Evolutionary conservation across 257 asterid genomes (phyloP), one percentile per base, ranked within the genome.

Genomic region (Solanum chaucha): DNA sequence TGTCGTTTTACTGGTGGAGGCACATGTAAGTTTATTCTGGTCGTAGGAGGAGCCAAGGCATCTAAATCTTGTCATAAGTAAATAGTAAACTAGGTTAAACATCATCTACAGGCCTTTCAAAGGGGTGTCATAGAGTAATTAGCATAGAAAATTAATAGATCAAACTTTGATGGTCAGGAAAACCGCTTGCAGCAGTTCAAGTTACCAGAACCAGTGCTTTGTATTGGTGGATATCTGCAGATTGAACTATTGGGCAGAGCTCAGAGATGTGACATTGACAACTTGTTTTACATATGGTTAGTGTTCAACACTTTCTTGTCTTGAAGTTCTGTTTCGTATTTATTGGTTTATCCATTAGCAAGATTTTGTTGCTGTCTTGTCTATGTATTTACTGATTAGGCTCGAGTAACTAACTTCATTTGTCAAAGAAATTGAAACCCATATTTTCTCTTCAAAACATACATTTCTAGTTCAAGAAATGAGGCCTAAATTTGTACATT

Each of bases 191-290:
- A 95, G 95, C 88, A 91, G 51, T 96, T 96, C 92, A 89, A 93
- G 93, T 92, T 96, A 86, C 94, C 95, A n/a, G 93, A 93, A 86
- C 96, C 97, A 1, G 94, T 92, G 78, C 93, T 95, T 82, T 96
- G 98, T 85, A 61, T 95, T 10, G 96, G 94, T 48, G 98, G 99
- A 89, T 96, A 84, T 90, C 81, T 96, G 90, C 96, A 89, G 93
- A 90, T 96, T 77, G 98, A 95, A 91, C 86, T 96, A 83, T 58
- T 89, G 92, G 96, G 97, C 15, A 89, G 94, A 87, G 96, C 92
- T 81, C 97, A 95, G 91, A 94, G 87, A 90, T 92, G 93, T 84
- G 95, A 94, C 72, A 68, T 90, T 64, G 98, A 95, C 89, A 91
- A 91, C 83, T 87, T 94, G 72, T 93, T 89, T 90, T 96, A 96